phyloP scores from a whole-genome alignment of 148 eudicot genomes.

The Rhododendron griersonianum region DNA sequence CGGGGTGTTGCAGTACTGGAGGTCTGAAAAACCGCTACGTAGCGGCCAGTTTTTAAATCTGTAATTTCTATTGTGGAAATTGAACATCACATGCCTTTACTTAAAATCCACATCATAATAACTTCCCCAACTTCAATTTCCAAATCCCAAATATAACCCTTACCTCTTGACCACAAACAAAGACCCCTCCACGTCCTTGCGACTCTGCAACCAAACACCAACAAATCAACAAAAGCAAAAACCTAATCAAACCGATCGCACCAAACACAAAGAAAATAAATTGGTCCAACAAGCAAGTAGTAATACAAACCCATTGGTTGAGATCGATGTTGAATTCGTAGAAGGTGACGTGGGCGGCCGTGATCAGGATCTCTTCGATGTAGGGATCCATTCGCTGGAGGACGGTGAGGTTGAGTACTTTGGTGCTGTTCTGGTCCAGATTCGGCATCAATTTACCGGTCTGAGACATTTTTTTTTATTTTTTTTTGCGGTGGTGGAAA shows the following conservation, averaged over 20 bases:
- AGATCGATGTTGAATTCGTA: conserved; percentile 68
- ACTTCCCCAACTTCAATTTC: neutral
- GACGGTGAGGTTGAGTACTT: conserved; percentile 69
- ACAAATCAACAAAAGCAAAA: neutral
- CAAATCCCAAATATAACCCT: neutral
- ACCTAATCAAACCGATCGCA: neutral
- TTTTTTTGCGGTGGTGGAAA: conserved; percentile 2
- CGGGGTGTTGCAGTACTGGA: neutral
- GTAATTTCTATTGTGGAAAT: neutral
- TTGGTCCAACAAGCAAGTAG: neutral
- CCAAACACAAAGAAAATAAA: neutral
- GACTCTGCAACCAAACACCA: conserved; percentile 41
- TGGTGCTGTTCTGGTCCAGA: conserved; percentile 66
- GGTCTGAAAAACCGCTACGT: neutral
- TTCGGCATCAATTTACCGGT: conserved; percentile 64
- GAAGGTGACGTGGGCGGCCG: conserved; percentile 78
- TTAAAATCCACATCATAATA: neutral
- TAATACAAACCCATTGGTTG: conserved; percentile 60
- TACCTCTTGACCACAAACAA: conserved; percentile 81
- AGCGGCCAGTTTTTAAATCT: neutral
- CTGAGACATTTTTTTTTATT: conserved; percentile 34
- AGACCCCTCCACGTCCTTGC: conserved; percentile 94
- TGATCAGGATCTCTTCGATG: conserved; percentile 65
- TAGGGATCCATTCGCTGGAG: conserved; percentile 75
- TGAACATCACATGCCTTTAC: neutral